Percentiles rank a stretch among this genome's conserved stretches.
Evolutionary conservation across 2,329 filamentous ascomycete genomes (phyloP).

Genomic region (Aschersonia sp.): DNA sequence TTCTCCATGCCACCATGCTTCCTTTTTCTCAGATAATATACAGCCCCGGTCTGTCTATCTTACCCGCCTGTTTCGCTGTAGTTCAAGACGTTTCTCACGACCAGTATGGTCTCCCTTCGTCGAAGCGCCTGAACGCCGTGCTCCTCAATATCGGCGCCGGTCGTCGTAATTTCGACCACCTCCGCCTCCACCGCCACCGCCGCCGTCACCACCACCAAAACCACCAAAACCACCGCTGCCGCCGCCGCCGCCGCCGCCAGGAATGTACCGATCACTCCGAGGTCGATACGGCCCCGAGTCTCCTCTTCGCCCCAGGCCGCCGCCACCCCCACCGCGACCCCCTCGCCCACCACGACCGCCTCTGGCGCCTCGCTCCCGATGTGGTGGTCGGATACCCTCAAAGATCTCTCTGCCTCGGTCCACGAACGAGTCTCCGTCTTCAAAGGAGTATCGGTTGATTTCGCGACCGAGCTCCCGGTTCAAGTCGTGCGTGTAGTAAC

Average conservation of each 20-base stretch:
- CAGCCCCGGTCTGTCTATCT: too few relatives aligned
- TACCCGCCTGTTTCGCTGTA: too few relatives aligned
- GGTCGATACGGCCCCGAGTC: conserved; percentile 5
- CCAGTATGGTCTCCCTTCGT: too few relatives aligned
- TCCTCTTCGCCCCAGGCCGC: conserved; percentile 11
- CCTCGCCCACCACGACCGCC: conserved; percentile 14
- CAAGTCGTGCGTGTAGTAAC: conserved; percentile 28
- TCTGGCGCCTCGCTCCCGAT: conserved; percentile 26
- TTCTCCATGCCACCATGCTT: too few relatives aligned
- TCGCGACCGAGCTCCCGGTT: conserved; percentile 28
- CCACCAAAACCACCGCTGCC: too few relatives aligned
- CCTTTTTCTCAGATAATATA: too few relatives aligned
- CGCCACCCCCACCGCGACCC: conserved; percentile 12
- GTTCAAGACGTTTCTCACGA: too few relatives aligned
- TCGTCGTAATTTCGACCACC: conserved; percentile 7
- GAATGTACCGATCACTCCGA: conserved; percentile 8
- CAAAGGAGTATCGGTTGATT: conserved; percentile 60
- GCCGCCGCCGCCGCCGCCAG: conserved; percentile 1
- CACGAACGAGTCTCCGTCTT: conserved; percentile 49
- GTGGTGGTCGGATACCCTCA: conserved; percentile 45
- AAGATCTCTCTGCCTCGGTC: conserved; percentile 61
- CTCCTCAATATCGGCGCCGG: conserved; percentile 1
- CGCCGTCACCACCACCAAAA: too few relatives aligned
- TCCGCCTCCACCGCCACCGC: not conserved
- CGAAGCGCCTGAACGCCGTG: too few relatives aligned